Conservation (phyloP, 441 rosid genomes). For the Populus hybrid region DNA sequence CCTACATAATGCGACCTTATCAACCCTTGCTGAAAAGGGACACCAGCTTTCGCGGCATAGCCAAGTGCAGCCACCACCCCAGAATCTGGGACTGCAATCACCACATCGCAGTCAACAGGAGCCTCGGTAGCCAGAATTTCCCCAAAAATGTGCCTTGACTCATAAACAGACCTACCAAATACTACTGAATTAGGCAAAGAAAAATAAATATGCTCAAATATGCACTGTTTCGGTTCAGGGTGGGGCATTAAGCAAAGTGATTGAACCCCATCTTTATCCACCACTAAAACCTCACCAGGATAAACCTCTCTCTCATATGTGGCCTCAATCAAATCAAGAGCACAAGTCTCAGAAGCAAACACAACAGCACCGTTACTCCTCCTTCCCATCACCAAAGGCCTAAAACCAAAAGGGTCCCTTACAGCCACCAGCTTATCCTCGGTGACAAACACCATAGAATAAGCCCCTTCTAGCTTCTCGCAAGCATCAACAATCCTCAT, state of each 20-base stretch:
- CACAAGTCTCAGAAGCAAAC: conserved; percentile 88
- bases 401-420: conserved; percentile 78
- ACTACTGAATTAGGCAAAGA: conserved; percentile 76
- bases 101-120: conserved; percentile 84
- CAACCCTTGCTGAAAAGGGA: conserved; percentile 82
- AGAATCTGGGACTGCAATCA: conserved; percentile 91
- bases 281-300: conserved; percentile 79
- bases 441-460: conserved; percentile 83
- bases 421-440: conserved; percentile 91
- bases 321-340: conserved; percentile 84
- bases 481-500: conserved; percentile 74
- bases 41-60: conserved; percentile 75
- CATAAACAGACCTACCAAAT: conserved; percentile 74
- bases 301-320: conserved; percentile 73
- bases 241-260: conserved; percentile 62
- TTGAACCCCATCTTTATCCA: conserved; percentile 63
- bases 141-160: conserved; percentile 56
- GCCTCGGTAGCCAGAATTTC: conserved; percentile 71
- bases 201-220: conserved; percentile 83
- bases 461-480: conserved; percentile 78
- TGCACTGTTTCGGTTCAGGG: conserved; percentile 77
- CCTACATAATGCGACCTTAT: conserved; percentile 96
- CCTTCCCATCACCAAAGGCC: conserved; percentile 92
- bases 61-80: conserved; percentile 97
- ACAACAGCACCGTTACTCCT: conserved; percentile 82